A percentile compares a stretch with the other conserved stretches of the same genome.
phyloP scores from a whole-genome alignment of 371 early-diverging fungal species.

The Mucor indicus region DNA sequence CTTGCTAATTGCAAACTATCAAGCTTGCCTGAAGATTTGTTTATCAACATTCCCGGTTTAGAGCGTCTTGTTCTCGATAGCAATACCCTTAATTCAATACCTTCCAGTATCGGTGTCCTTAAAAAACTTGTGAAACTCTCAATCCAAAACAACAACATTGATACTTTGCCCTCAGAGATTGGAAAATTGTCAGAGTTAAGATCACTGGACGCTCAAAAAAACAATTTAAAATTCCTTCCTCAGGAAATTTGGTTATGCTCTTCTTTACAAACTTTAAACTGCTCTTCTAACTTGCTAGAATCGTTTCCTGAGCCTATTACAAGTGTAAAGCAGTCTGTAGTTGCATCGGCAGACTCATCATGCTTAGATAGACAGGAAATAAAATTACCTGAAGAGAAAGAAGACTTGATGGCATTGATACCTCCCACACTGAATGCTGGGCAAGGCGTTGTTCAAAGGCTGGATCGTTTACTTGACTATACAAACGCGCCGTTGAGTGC shows the following conservation, averaged over 20 bases:
- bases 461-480: too few relatives aligned
- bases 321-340: too few relatives aligned
- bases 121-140: conserved; percentile 55
- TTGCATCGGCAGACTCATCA: too few relatives aligned
- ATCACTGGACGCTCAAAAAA: conserved; percentile 40
- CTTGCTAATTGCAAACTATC: conserved; percentile 74
- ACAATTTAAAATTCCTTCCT: conserved; percentile 75
- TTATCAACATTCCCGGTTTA: conserved; percentile 55
- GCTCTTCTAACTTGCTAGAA: conserved; percentile 76
- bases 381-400: too few relatives aligned
- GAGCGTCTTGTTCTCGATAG: conserved; percentile 68
- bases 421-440: too few relatives aligned
- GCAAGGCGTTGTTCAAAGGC: too few relatives aligned
- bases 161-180: conserved; percentile 42
- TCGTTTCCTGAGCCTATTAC: conserved; percentile 35
- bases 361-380: too few relatives aligned
- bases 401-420: too few relatives aligned
- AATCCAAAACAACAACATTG: conserved; percentile 59
- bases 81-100: conserved; percentile 74
- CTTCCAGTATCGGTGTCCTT: conserved; percentile 62
- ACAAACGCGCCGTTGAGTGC: too few relatives aligned
- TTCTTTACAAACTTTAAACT: conserved; percentile 65
- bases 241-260: conserved; percentile 85
- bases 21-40: conserved; percentile 65
- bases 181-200: conserved; percentile 31